These are phyloP conservation scores for Helichrysum umbraculigerum DNA, from an alignment of 129 eudicot genomes.

Conservation along the genomic window DNA sequence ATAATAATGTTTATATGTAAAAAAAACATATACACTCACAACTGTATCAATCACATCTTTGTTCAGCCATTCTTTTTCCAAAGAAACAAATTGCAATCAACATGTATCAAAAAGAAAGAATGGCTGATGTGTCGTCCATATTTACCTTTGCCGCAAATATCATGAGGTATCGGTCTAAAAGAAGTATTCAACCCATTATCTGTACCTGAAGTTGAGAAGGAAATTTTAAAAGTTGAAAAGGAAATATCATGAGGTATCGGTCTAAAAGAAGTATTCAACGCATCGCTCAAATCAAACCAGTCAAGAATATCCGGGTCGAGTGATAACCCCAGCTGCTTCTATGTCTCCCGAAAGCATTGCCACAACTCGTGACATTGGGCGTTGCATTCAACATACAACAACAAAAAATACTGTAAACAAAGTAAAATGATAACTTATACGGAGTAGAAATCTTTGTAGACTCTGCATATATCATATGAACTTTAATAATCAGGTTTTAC, in stretches of 20 bases:
- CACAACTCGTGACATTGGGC: conserved; percentile 90
- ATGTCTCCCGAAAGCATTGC: conserved; percentile 76
- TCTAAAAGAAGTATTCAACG: conserved; percentile 23
- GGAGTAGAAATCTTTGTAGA: too few species aligned
- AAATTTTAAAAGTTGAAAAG: conserved; percentile 37
- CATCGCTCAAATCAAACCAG: conserved; percentile 55
- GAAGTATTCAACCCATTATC: conserved; percentile 23
- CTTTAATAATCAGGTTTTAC: too few species aligned
- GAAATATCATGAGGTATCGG: conserved; percentile 36
- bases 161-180: conserved; percentile 31
- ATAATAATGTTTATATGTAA: too few species aligned
- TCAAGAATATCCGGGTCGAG: conserved; percentile 63
- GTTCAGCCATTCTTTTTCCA: not conserved
- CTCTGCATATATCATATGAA: too few species aligned
- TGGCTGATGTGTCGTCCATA: conserved; percentile 19
- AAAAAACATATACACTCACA: not conserved
- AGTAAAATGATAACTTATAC: too few species aligned
- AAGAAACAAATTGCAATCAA: not conserved
- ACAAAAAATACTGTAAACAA: too few species aligned
- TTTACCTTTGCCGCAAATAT: conserved; percentile 39
- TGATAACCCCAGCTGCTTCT: conserved; percentile 45
- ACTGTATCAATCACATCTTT: not conserved
- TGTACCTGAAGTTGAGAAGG: not conserved
- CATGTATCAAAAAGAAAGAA: not conserved
- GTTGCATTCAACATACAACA: not conserved